Conservation (phyloP, 306 rosid species). For the Citrullus amarus region DNA sequence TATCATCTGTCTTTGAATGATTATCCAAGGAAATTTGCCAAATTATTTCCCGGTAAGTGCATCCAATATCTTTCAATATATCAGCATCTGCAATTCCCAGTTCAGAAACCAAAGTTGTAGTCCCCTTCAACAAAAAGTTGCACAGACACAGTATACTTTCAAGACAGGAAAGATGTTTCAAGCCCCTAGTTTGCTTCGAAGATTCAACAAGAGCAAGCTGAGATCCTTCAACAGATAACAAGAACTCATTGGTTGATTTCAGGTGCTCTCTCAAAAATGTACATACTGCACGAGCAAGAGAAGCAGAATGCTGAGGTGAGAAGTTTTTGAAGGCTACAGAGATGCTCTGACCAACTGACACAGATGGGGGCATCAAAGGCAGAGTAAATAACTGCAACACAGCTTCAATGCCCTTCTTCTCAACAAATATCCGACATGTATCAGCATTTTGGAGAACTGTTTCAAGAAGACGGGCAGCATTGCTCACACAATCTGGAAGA, state of each 20-base stretch:
- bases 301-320: slow-evolving; percentile 83
- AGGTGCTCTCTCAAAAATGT: slow-evolving; percentile 71
- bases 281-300: slow-evolving; percentile 85
- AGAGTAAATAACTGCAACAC: slow-evolving; percentile 70
- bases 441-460: slow-evolving; percentile 95
- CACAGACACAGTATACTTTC: slow-evolving; percentile 72
- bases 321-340: slow-evolving; percentile 88
- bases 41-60: slow-evolving; percentile 67
- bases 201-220: slow-evolving; percentile 71
- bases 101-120: slow-evolving; percentile 72
- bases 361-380: slow-evolving; percentile 76
- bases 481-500: slow-evolving; percentile 82
- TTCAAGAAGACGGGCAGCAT: slow-evolving; percentile 84
- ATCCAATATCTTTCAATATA: slow-evolving; percentile 81
- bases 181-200: slow-evolving; percentile 46
- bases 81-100: slow-evolving; percentile 80
- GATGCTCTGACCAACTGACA: slow-evolving; percentile 75
- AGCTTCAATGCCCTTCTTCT: slow-evolving; percentile 90
- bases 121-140: slow-evolving; percentile 78
- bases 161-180: slow-evolving; percentile 75
- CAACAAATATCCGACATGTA: slow-evolving; percentile 86
- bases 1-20: slow-evolving; percentile 70
- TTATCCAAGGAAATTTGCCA: slow-evolving; percentile 86
- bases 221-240: slow-evolving; percentile 63
- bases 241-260: slow-evolving; percentile 74